Percentiles rank a stretch among this genome's conserved stretches.
These are phyloP conservation scores for Podaxis sp. DNA, from an alignment of 768 basidiomycete species.

Conservation along the genomic window DNA sequence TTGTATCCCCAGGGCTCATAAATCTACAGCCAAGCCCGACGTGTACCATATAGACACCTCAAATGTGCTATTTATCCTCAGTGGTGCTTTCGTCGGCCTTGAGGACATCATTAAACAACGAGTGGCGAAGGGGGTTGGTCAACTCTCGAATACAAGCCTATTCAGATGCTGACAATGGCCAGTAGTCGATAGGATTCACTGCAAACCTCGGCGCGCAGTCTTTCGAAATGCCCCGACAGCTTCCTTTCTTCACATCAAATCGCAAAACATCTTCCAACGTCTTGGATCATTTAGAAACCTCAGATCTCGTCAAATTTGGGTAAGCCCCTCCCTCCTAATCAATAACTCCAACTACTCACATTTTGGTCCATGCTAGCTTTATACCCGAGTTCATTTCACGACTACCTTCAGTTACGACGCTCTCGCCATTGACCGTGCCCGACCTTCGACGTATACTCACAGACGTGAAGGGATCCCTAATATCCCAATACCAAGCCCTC, in stretches of 20 bases:
- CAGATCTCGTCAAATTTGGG: constrained; percentile 86
- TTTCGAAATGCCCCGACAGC: constrained; percentile 31
- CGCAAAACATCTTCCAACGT: constrained; percentile 46
- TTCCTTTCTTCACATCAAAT: constrained; percentile 81
- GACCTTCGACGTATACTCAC: constrained; percentile 90
- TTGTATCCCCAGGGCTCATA: not conserved
- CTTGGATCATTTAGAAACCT: constrained; percentile 69
- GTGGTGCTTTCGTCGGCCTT: constrained; percentile 92
- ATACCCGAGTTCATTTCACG: constrained; percentile 96
- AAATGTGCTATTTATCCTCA: constrained; percentile 91
- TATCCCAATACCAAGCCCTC: constrained; percentile 84
- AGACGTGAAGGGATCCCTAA: constrained; percentile 86
- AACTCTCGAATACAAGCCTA: not conserved
- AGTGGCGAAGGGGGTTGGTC: constrained; percentile 77
- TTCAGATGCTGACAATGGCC: constrained; percentile 2
- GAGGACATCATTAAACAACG: constrained; percentile 78
- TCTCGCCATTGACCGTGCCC: constrained; percentile 70
- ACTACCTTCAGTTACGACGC: constrained; percentile 85
- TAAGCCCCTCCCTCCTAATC: constrained; percentile 21
- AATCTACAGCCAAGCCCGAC: constrained; percentile 49
- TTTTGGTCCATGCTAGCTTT: constrained; percentile 41
- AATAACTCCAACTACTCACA: constrained; percentile 1
- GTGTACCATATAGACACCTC: constrained; percentile 78
- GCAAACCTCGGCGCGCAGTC: constrained; percentile 26
- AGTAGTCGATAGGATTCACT: constrained; percentile 84